Conservation (phyloP, 805 yeast species). For the Suhomyces pyralidae region DNA sequence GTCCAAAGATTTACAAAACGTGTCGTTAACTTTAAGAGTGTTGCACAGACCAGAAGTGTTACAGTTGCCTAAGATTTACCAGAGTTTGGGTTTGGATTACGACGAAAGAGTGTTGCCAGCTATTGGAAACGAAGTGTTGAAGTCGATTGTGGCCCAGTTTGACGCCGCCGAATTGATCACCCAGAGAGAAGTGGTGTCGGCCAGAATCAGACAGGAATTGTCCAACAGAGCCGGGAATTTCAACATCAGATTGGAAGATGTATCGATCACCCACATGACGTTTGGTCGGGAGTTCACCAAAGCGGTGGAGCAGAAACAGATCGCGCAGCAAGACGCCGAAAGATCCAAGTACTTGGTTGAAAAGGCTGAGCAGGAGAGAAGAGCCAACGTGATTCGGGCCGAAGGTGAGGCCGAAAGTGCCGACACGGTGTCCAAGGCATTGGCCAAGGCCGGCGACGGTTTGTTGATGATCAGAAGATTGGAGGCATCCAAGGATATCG, state of each 20-base stretch:
- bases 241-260: conserved; percentile 90
- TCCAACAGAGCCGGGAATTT: conserved; percentile 82
- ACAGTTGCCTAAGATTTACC: conserved; percentile 82
- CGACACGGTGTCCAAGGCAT: conserved; percentile 87
- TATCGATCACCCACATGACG: conserved; percentile 95
- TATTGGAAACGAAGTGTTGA: conserved; percentile 86
- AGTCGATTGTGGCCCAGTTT: conserved; percentile 87
- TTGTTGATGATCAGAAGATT: conserved; percentile 87
- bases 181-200: conserved; percentile 92
- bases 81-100: conserved; percentile 86
- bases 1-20: conserved; percentile 95
- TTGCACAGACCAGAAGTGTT: conserved; percentile 90
- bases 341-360: conserved; percentile 87
- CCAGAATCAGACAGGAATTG: conserved; percentile 83
- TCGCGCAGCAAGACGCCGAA: conserved; percentile 99
- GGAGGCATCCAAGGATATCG: conserved; percentile 96
- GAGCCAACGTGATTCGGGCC: conserved; percentile 91
- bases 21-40: conserved; percentile 86
- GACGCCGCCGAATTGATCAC: conserved; percentile 97
- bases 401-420: conserved; percentile 99
- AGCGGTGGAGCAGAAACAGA: conserved; percentile 98
- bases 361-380: conserved; percentile 95
- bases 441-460: conserved; percentile 94
- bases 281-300: conserved; percentile 95
- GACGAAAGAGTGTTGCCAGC: conserved; percentile 93